Evolutionary conservation across 1,139 yeast species (phyloP).

Genomic region (Lodderomyces theae): DNA sequence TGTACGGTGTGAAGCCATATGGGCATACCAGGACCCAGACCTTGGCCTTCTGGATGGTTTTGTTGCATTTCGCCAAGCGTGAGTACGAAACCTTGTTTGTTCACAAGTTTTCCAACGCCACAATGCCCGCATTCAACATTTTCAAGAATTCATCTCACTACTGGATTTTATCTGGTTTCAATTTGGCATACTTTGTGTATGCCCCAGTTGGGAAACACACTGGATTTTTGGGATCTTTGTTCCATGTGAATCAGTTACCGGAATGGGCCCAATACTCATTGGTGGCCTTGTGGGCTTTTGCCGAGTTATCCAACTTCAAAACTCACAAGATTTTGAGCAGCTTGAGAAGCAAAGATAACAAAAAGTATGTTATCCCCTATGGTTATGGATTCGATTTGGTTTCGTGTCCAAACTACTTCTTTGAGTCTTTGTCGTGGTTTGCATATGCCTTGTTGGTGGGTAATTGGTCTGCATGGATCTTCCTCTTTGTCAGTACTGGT

Average conservation of each 20-base stretch:
- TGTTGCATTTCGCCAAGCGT: conserved; percentile 81
- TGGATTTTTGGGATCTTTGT: conserved; percentile 18
- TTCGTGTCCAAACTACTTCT: conserved; percentile 83
- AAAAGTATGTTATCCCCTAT: conserved; percentile 40
- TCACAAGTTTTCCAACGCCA: conserved; percentile 80
- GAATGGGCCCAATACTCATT: conserved; percentile 26
- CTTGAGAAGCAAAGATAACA: conserved; percentile 36
- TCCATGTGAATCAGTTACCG: conserved; percentile 34
- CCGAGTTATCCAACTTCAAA: conserved; percentile 69
- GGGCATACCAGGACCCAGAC: conserved; percentile 46
- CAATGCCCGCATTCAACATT: conserved; percentile 87
- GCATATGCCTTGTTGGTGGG: conserved; percentile 67
- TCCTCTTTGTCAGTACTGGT: conserved; percentile 64
- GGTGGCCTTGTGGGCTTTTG: conserved; percentile 54
- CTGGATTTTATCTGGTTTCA: conserved; percentile 83
- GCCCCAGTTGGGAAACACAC: conserved; percentile 42
- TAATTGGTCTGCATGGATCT: conserved; percentile 73
- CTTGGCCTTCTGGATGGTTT: conserved; percentile 50
- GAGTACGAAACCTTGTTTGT: conserved; percentile 82
- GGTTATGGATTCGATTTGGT: conserved; percentile 48
- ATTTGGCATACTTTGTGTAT: conserved; percentile 66
- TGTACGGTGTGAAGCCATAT: conserved; percentile 13
- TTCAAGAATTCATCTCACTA: conserved; percentile 89
- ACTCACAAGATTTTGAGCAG: conserved; percentile 63
- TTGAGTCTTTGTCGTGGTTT: conserved; percentile 77